These are phyloP conservation scores for Pyrus betulifolia DNA, from an alignment of 306 rosid species.

Conservation along the genomic window DNA sequence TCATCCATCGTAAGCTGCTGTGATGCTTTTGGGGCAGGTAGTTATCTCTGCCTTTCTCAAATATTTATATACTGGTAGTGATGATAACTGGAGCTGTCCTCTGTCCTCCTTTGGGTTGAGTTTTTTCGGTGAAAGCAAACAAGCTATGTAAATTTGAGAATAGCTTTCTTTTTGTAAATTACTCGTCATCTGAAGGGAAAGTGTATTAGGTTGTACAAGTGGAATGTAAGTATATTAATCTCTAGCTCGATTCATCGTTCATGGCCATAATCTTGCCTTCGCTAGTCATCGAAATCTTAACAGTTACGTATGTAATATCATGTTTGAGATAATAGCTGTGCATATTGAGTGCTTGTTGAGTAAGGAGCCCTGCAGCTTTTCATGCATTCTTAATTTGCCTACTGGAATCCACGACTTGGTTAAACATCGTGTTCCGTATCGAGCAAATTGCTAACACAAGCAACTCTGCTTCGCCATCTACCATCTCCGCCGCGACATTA, in stretches of 20 bases:
- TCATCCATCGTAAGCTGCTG: conserved; percentile 18
- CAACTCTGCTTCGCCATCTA: too few species aligned
- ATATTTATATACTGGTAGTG: conserved; percentile 7
- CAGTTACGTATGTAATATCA: background rate
- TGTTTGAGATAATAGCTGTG: background rate
- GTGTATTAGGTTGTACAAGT: conserved; percentile 8
- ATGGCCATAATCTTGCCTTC: background rate
- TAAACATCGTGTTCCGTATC: too few species aligned
- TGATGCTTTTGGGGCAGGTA: conserved; percentile 22
- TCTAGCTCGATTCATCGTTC: background rate
- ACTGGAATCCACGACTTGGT: background rate
- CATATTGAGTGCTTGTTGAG: background rate
- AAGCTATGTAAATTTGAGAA: conserved; percentile 43
- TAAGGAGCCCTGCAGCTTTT: background rate
- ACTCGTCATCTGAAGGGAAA: conserved; percentile 11
- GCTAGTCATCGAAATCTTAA: background rate
- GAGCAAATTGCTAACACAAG: too few species aligned
- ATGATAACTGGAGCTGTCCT: conserved; percentile 19
- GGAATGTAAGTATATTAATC: conserved; percentile 15
- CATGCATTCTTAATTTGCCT: background rate
- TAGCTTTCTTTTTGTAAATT: conserved; percentile 35
- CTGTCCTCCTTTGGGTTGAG: conserved; percentile 27
- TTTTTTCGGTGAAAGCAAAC: conserved; percentile 31
- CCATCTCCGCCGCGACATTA: background rate
- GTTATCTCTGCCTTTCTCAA: background rate